phyloP scores from a whole-genome alignment of 352 stramenopile genomes.

The Pythium sukuiense region DNA sequence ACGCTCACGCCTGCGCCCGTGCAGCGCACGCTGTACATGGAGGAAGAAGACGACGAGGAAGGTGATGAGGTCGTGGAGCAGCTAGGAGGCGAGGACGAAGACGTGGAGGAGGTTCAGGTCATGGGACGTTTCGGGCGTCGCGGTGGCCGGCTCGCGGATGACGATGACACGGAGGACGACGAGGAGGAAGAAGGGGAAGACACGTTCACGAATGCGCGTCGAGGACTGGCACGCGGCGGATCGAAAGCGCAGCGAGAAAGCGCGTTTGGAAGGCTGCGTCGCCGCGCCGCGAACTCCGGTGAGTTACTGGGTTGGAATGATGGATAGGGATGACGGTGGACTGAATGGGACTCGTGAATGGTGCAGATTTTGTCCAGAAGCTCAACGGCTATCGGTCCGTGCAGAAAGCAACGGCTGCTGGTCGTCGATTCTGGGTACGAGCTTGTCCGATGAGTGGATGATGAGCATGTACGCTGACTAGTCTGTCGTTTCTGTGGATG shows the following conservation, averaged over 20 bases:
- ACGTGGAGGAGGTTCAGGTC: constrained; percentile 35
- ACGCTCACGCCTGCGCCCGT: constrained; percentile 54
- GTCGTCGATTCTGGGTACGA: constrained; percentile 46
- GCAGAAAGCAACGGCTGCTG: constrained; percentile 28
- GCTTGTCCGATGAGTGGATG: not conserved
- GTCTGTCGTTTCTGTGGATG: not conserved
- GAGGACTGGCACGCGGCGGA: not conserved
- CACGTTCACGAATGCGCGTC: not conserved
- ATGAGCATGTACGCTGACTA: not conserved
- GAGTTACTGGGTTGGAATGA: not conserved
- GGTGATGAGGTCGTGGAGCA: constrained; percentile 42
- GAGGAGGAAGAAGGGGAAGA: constrained; percentile 15
- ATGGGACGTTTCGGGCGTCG: constrained; percentile 22
- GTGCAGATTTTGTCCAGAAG: constrained; percentile 16
- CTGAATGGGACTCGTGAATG: not conserved
- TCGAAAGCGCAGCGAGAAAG: constrained; percentile 2
- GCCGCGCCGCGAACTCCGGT: constrained; percentile 21
- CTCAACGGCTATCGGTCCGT: constrained; percentile 23
- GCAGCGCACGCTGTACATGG: constrained; percentile 59
- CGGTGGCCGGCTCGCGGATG: constrained; percentile 8
- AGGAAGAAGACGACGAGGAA: constrained; percentile 41
- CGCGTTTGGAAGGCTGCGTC: constrained; percentile 9
- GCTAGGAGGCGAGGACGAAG: constrained; percentile 37
- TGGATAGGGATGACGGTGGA: not conserved
- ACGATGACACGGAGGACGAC: constrained; percentile 26